Evolutionary conservation across 139 green algal genomes (phyloP).

Genomic region (Chlamydomonas applanata): DNA sequence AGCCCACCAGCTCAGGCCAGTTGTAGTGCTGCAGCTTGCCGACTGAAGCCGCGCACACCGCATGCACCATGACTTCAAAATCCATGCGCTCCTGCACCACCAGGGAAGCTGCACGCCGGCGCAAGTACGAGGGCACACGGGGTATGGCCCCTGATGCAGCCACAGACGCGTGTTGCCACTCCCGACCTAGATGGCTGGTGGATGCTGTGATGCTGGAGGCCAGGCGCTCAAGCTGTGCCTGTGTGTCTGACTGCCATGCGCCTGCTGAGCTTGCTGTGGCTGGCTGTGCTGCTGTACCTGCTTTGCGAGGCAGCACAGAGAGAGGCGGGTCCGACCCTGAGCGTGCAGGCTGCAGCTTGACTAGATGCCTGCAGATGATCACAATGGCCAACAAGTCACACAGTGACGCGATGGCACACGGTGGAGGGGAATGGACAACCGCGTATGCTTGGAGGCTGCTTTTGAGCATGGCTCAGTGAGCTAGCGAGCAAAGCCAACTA

Average conservation of each 20-base stretch:
- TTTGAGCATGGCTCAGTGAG: no score
- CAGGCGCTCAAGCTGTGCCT: no score
- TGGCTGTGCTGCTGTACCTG: neutral
- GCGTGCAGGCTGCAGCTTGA: slow-evolving; percentile 7
- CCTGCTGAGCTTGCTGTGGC: neutral
- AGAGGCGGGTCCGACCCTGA: neutral
- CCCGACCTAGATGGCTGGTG: neutral
- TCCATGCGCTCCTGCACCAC: neutral
- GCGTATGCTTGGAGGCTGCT: neutral
- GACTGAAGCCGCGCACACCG: neutral
- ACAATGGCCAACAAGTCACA: neutral
- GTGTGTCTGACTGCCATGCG: no score
- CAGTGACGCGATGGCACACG: no score
- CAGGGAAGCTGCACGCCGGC: neutral
- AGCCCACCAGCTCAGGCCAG: neutral
- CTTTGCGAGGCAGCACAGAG: neutral
- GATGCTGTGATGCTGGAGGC: no score
- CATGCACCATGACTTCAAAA: slow-evolving; percentile 13
- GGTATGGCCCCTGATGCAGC: neutral
- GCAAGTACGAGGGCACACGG: neutral
- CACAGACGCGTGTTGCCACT: neutral
- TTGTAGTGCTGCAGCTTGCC: slow-evolving; percentile 10
- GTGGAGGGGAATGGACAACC: neutral
- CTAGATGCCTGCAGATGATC: slow-evolving; percentile 2
- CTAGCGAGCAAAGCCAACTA: no score